Base-by-base conservation (phyloP, 495 filamentous ascomycete genomes). In the Cercophora scortea region DNA sequence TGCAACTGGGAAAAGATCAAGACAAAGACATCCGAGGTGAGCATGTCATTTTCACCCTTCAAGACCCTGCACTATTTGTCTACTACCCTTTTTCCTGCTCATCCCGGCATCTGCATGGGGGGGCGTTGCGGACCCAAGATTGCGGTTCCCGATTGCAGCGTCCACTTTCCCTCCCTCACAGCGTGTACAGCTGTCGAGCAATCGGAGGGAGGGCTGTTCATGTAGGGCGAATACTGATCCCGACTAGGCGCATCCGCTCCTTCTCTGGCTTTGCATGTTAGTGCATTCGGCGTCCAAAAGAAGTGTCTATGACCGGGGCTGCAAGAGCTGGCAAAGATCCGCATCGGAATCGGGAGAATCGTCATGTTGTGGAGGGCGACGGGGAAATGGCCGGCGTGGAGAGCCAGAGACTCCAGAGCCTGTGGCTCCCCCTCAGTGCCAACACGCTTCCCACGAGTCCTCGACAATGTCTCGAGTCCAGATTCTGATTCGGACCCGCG, bases 161-260 rank as follows among this genome's bases (percentile, higher is more conserved):
- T 47, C 47, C 42, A 50, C 18, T 45, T n/a, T 47, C 49, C 33
- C 43, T 40, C 42, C 17, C 48, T 39, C 51, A 32, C 52, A 51
- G 43, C 46, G 40, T 45, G 32, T 17, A 50, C 13, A 41, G 42
- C 42, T 34, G 39, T 43, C 50, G 54, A 58, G 50, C 51, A 66
- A 61, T 59, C 49, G 50, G 47, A 61, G 39, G 54, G 41, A 50
- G 15, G 39, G n/a, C 52, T 34, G 46, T 43, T 50, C 35, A 54
- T 57, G 46, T 52, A 53, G 42, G 44, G 50, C 47, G 32, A 56
- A 56, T 47, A 58, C 60, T 58, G 54, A 53, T 57, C 44, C 62
- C 60, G 57, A 62, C 45, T 46, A 48, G 53, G 54, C 48, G 46
- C 49, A 53, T 40, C 39, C 48, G 44, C 42, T 42, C 42, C 18